phyloP scores from a whole-genome alignment of 805 yeast species.

The Myxozyma neglecta region DNA sequence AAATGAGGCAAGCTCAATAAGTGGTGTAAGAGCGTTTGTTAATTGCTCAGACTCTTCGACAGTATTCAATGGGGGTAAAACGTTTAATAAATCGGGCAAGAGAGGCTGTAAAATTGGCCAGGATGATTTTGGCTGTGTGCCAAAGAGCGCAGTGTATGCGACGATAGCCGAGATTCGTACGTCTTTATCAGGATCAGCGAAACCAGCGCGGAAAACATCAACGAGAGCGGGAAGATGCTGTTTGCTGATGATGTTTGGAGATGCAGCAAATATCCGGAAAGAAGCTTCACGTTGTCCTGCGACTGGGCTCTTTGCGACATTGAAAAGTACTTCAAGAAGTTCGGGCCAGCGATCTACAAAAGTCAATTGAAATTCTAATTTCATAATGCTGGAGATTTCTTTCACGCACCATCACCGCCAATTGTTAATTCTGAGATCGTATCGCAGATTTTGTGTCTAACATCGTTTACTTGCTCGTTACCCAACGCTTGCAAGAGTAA shows the following conservation, averaged over 20 bases:
- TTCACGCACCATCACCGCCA: conserved; percentile 34
- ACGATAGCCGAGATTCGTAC: conserved; percentile 90
- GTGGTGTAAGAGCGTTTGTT: conserved; percentile 81
- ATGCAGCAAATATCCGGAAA: conserved; percentile 80
- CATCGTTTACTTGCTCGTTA: conserved; percentile 65
- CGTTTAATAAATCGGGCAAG: conserved; percentile 79
- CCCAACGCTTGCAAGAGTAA: conserved; percentile 71
- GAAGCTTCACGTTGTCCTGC: conserved; percentile 82
- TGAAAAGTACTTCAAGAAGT: conserved; percentile 70
- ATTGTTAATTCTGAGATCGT: conserved; percentile 89
- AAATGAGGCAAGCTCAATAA: conserved; percentile 85
- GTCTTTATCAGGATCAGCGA: conserved; percentile 73
- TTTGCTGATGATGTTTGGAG: conserved; percentile 73
- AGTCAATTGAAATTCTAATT: not conserved
- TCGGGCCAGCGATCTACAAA: conserved; percentile 70
- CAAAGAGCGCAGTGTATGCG: conserved; percentile 89
- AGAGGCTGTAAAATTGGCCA: conserved; percentile 79
- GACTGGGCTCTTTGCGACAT: conserved; percentile 58
- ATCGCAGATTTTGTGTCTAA: conserved; percentile 90
- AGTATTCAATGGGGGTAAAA: conserved; percentile 79
- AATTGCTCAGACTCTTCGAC: conserved; percentile 78
- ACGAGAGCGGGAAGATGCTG: conserved; percentile 56
- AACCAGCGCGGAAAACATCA: conserved; percentile 76
- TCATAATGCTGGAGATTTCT: not conserved
- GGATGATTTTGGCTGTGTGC: conserved; percentile 69